These are phyloP conservation scores for Blastomyces gilchristii DNA, from an alignment of 2,329 filamentous ascomycete species.

Conservation along the genomic window DNA sequence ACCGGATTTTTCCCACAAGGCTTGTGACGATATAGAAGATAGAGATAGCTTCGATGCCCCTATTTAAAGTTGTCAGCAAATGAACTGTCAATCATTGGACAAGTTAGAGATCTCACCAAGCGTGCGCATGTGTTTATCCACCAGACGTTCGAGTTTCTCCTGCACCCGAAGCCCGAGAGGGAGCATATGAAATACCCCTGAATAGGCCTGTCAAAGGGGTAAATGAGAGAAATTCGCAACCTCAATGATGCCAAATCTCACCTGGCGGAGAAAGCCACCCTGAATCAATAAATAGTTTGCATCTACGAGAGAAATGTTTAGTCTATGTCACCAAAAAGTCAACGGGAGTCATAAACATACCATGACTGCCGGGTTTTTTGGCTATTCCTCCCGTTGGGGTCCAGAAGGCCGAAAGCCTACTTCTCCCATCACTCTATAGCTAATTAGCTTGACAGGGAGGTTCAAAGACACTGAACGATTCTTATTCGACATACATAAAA, in stretches of 20 bases:
- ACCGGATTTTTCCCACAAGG: slow-evolving; percentile 74
- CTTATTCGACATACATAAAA: slow-evolving; percentile 29
- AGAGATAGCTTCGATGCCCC: slow-evolving; percentile 72
- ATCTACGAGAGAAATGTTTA: slow-evolving; percentile 35
- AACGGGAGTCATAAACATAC: slow-evolving; percentile 15
- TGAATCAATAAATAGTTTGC: slow-evolving; percentile 57
- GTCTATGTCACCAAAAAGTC: background rate
- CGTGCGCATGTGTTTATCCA: slow-evolving; percentile 79
- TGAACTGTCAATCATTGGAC: slow-evolving; percentile 7
- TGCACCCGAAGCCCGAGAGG: slow-evolving; percentile 80
- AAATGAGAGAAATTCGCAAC: slow-evolving; percentile 2
- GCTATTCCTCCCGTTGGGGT: slow-evolving; percentile 62
- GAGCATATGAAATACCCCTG: slow-evolving; percentile 85
- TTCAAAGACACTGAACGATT: background rate
- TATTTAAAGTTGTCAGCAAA: slow-evolving; percentile 23
- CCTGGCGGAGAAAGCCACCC: slow-evolving; percentile 64
- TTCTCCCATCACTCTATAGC: slow-evolving; percentile 45
- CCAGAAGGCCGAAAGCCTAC: slow-evolving; percentile 66
- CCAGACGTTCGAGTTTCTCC: slow-evolving; percentile 71
- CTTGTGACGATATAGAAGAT: slow-evolving; percentile 75
- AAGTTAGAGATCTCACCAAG: slow-evolving; percentile 43
- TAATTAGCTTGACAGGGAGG: background rate
- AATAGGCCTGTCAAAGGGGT: slow-evolving; percentile 52
- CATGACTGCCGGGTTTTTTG: slow-evolving; percentile 39
- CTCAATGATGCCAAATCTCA: slow-evolving; percentile 27